A percentile compares a stretch with the other conserved stretches of the same genome.
These are phyloP conservation scores for Licmophora abbreviata DNA, from an alignment of 108 stramenopile genomes.

Conservation along the genomic window DNA sequence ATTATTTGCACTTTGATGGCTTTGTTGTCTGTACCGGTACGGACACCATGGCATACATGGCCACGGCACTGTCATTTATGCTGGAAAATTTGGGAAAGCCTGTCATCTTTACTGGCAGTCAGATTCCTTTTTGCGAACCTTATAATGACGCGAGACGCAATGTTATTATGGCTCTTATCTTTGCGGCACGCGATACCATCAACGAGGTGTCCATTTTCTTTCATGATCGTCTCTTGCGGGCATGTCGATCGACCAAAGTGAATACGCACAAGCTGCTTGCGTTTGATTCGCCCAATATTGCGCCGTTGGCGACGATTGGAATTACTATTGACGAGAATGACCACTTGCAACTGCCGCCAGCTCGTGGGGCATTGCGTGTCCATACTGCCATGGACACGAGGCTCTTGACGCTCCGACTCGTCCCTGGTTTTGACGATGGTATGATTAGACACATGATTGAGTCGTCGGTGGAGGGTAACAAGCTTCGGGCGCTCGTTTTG, in stretches of 20 bases:
- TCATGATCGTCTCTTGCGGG: conserved; percentile 83
- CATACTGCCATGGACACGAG: conserved; percentile 86
- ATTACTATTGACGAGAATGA: conserved; percentile 74
- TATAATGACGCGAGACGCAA: conserved; percentile 96
- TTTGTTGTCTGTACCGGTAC: conserved; percentile 96
- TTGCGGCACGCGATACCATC: conserved; percentile 69
- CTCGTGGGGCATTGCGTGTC: conserved; percentile 72
- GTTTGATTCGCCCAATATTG: conserved; percentile 92
- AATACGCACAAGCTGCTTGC: conserved; percentile 81
- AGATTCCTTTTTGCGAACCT: conserved; percentile 87
- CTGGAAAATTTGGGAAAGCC: conserved; percentile 96
- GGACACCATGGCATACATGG: conserved; percentile 97
- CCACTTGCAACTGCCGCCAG: conserved; percentile 64
- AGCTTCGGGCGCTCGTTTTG: conserved; percentile 76
- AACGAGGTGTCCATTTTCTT: conserved; percentile 95
- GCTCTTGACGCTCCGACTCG: conserved; percentile 71
- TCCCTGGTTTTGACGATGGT: conserved; percentile 93
- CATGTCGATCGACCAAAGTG: conserved; percentile 83
- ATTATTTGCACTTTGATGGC: conserved; percentile 89
- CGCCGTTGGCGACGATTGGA: conserved; percentile 86
- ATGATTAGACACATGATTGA: conserved; percentile 52
- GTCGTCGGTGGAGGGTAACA: conserved; percentile 18
- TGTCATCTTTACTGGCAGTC: conserved; percentile 89
- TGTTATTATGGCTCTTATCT: conserved; percentile 92
- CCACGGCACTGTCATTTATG: conserved; percentile 93